These are phyloP conservation scores for Hypomyces perniciosus DNA, from an alignment of 2,329 filamentous ascomycete genomes.

Conservation along the genomic window DNA sequence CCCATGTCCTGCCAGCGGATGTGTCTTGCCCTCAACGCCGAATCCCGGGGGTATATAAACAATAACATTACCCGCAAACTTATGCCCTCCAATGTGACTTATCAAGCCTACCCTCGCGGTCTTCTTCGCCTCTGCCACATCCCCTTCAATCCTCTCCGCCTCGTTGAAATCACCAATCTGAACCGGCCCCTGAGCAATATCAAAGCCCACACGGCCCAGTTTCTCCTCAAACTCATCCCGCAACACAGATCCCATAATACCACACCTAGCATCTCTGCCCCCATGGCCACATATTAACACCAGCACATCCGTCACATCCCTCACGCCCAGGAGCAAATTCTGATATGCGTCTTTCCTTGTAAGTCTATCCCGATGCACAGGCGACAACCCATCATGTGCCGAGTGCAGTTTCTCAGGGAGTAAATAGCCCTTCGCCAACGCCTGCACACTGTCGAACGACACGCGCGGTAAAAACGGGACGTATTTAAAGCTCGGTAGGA, in stretches of 20 bases:
- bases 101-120: conserved; percentile 62
- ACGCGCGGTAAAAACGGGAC: conserved; percentile 64
- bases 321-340: conserved; percentile 48
- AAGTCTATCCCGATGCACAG: conserved; percentile 48
- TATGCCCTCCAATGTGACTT: conserved; percentile 78
- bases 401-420: conserved; percentile 57
- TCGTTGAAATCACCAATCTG: conserved; percentile 21
- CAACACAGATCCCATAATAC: conserved; percentile 69
- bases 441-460: conserved; percentile 48
- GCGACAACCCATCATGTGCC: conserved; percentile 53
- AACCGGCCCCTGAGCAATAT: conserved; percentile 42
- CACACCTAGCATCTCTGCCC: conserved; percentile 75
- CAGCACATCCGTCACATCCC: conserved; percentile 60
- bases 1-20: conserved; percentile 62
- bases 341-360: conserved; percentile 47
- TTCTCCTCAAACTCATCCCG: conserved; percentile 61
- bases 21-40: conserved; percentile 33
- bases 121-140: conserved; percentile 10
- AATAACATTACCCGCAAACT: conserved; percentile 80
- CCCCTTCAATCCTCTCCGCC: conserved; percentile 17
- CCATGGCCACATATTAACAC: conserved; percentile 87
- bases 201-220: conserved; percentile 44
- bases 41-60: conserved; percentile 63
- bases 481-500: conserved; percentile 80
- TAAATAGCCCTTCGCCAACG: conserved; percentile 59